Evolutionary conservation across 139 green algal species (phyloP).

Genomic region (Protoeuglena noctilucae): DNA sequence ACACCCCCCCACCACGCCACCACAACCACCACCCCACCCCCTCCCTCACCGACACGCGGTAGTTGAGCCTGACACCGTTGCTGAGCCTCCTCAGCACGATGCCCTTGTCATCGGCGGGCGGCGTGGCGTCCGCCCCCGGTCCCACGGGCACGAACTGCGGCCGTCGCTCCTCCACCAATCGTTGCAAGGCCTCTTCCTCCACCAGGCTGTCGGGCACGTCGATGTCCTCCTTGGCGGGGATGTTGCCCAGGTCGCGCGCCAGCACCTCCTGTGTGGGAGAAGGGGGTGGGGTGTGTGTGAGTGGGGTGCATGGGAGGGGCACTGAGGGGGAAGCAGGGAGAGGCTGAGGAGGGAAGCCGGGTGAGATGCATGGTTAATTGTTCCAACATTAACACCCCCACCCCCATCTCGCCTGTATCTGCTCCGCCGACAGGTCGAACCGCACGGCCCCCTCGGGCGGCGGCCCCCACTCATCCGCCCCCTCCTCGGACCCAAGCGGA

Average conservation of each 20-base stretch:
- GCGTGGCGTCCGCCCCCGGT: not conserved
- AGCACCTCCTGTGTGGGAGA: too few species aligned
- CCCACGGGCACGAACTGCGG: slow-evolving; percentile 59
- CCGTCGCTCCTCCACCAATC: slow-evolving; percentile 28
- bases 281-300: too few species aligned
- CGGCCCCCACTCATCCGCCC: slow-evolving; percentile 15
- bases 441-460: slow-evolving; percentile 30
- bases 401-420: slow-evolving; percentile 51
- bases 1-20: slow-evolving; percentile 67
- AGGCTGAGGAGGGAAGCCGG: too few species aligned
- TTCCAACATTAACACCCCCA: too few species aligned
- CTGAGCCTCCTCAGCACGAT: slow-evolving; percentile 67
- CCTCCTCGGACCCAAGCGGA: slow-evolving; percentile 19
- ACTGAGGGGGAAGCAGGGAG: too few species aligned
- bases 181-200: slow-evolving; percentile 32
- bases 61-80: slow-evolving; percentile 92
- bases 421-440: slow-evolving; percentile 53
- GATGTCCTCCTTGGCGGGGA: slow-evolving; percentile 47
- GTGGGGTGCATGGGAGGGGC: too few species aligned
- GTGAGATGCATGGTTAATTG: too few species aligned
- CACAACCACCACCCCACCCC: slow-evolving; percentile 59
- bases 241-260: slow-evolving; percentile 23
- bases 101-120: slow-evolving; percentile 28
- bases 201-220: slow-evolving; percentile 66
- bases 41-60: slow-evolving; percentile 76